A percentile compares a stretch with the other conserved stretches of the same genome.
These are phyloP conservation scores for Aspergillus asperescens DNA, from an alignment of 495 filamentous ascomycete genomes.

Conservation along the genomic window DNA sequence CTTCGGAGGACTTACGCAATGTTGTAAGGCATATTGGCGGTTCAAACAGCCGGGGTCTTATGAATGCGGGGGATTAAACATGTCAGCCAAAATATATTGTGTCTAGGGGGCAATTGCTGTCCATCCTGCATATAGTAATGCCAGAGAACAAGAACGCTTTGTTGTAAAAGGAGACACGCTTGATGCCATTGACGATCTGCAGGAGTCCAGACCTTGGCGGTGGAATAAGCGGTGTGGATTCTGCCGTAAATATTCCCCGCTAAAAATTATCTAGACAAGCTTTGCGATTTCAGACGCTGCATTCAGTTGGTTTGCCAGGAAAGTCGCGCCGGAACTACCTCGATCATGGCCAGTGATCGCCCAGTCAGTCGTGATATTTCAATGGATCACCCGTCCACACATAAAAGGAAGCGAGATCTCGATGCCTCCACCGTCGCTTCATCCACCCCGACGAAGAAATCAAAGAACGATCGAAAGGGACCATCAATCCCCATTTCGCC, in stretches of 20 bases:
- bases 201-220: slow-evolving; percentile 24
- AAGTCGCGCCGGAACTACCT: slow-evolving; percentile 6
- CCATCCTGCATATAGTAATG: slow-evolving; percentile 9
- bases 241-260: slow-evolving; percentile 20
- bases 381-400: slow-evolving; percentile 19
- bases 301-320: not conserved
- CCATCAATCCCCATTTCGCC: slow-evolving; percentile 9
- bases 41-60: slow-evolving; percentile 8
- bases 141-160: not conserved
- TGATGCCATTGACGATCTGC: slow-evolving; percentile 6
- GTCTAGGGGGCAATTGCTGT: not conserved
- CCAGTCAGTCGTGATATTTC: slow-evolving; percentile 14
- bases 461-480: slow-evolving; percentile 31
- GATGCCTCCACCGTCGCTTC: slow-evolving; percentile 25
- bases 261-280: slow-evolving; percentile 22
- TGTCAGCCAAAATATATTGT: not conserved
- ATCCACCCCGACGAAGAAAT: slow-evolving; percentile 36
- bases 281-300: slow-evolving; percentile 7
- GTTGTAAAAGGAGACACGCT: slow-evolving; percentile 8
- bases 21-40: slow-evolving; percentile 57
- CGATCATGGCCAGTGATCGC: slow-evolving; percentile 29
- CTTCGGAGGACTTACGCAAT: slow-evolving; percentile 55
- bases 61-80: not conserved
- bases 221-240: slow-evolving; percentile 15
- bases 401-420: slow-evolving; percentile 39